phyloP scores from a whole-genome alignment of 2,329 filamentous ascomycete species.

The Penicillium italicum region DNA sequence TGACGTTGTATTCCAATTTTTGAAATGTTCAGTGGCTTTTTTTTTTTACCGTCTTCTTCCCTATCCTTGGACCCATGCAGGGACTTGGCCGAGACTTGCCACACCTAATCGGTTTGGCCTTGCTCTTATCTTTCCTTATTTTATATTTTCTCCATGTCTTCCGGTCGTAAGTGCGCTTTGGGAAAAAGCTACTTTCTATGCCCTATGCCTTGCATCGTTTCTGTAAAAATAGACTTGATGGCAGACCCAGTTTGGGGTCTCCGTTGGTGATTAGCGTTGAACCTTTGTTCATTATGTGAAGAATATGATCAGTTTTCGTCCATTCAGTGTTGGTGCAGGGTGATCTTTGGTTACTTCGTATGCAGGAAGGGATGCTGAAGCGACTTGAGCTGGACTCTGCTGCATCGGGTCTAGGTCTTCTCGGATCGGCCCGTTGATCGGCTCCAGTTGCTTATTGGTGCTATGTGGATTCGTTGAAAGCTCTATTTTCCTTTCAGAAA shows the following conservation, averaged over 20 bases:
- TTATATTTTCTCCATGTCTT: slow-evolving; percentile 9
- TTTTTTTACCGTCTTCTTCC: slow-evolving; percentile 11
- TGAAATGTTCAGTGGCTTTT: slow-evolving; percentile 7
- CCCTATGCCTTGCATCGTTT: slow-evolving; percentile 26
- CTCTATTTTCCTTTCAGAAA: not conserved
- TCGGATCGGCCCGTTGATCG: slow-evolving; percentile 9
- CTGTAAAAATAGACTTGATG: slow-evolving; percentile 40
- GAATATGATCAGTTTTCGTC: slow-evolving; percentile 32
- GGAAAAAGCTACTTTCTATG: slow-evolving; percentile 9
- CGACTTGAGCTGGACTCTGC: not conserved
- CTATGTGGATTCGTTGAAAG: not conserved
- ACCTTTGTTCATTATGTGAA: slow-evolving; percentile 32
- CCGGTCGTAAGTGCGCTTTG: slow-evolving; percentile 6
- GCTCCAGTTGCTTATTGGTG: slow-evolving; percentile 1
- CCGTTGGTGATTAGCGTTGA: slow-evolving; percentile 37
- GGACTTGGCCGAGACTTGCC: not conserved
- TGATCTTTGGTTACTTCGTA: not conserved
- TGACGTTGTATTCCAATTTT: slow-evolving; percentile 13
- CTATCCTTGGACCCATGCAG: not conserved
- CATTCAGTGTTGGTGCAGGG: not conserved
- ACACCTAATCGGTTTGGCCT: slow-evolving; percentile 1
- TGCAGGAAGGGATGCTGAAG: not conserved
- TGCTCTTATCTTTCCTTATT: slow-evolving; percentile 11
- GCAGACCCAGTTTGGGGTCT: slow-evolving; percentile 25
- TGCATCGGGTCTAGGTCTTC: slow-evolving; percentile 8